A percentile compares a stretch with the other conserved stretches of the same genome.
Conservation (phyloP, 768 basidiomycete genomes). For the Termitomyces bulborhizus region DNA sequence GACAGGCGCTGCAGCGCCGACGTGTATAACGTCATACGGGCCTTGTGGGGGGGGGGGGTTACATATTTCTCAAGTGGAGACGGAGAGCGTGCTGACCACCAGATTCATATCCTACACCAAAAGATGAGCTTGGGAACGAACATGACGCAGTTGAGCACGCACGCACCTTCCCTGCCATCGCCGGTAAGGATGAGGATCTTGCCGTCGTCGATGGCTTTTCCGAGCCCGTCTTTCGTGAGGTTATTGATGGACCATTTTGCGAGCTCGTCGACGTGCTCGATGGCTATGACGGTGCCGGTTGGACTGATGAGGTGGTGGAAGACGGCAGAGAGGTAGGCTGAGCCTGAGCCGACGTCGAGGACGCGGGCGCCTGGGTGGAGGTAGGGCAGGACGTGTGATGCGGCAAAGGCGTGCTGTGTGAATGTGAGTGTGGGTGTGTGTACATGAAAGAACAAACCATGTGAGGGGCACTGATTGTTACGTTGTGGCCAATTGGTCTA, state of each 20-base stretch:
- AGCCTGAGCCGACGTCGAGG: conserved; percentile 88
- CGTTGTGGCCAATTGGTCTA: conserved; percentile 73
- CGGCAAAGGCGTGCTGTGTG: conserved; percentile 78
- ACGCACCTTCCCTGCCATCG: conserved; percentile 71
- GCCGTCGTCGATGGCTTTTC: conserved; percentile 42
- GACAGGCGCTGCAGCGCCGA: conserved; percentile 83
- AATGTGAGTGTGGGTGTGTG: background rate
- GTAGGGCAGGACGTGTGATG: conserved; percentile 69
- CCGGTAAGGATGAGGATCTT: conserved; percentile 62
- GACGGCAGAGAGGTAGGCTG: conserved; percentile 82
- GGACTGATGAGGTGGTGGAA: conserved; percentile 64
- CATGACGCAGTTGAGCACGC: background rate
- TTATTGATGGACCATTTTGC: conserved; percentile 67
- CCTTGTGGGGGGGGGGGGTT: conserved; percentile 31
- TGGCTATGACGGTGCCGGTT: conserved; percentile 69
- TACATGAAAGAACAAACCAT: conserved; percentile 53
- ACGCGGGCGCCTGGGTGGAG: conserved; percentile 67
- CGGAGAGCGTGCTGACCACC: conserved; percentile 20
- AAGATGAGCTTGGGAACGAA: too few relatives aligned
- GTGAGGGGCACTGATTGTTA: conserved; percentile 95
- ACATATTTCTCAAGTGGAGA: too few relatives aligned
- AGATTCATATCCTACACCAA: conserved; percentile 25
- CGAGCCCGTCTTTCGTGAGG: conserved; percentile 59
- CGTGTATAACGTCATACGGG: conserved; percentile 84
- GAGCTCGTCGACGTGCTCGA: conserved; percentile 85